These are phyloP conservation scores for Tephrocybe rancida DNA, from an alignment of 768 basidiomycete genomes.

Conservation along the genomic window DNA sequence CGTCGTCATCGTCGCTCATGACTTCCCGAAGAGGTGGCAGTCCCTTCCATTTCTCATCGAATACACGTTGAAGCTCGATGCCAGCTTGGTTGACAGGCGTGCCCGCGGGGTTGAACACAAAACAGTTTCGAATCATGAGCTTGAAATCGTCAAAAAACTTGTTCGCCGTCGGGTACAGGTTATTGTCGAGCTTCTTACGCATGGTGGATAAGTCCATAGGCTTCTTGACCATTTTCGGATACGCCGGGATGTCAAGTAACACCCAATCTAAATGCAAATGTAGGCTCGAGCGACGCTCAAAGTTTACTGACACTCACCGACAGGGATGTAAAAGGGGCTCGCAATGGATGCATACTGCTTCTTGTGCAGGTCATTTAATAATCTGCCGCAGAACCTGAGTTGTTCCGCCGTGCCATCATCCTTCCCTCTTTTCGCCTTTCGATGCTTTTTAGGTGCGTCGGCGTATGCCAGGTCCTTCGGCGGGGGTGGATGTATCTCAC, in stretches of 20 bases:
- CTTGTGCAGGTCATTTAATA: conserved; percentile 74
- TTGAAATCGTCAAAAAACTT: conserved; percentile 92
- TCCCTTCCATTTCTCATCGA: conserved; percentile 89
- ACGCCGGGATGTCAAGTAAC: conserved; percentile 78
- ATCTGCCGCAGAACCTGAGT: conserved; percentile 77
- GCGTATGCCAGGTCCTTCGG: conserved; percentile 89
- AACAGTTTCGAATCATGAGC: conserved; percentile 94
- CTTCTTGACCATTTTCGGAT: conserved; percentile 86
- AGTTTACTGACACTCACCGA: conserved; percentile 59
- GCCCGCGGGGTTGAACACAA: conserved; percentile 86
- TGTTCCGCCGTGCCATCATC: conserved; percentile 80
- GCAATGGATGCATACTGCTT: conserved; percentile 78
- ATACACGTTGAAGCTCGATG: conserved; percentile 79
- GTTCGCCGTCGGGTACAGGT: conserved; percentile 75
- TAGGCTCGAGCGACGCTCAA: conserved; percentile 14
- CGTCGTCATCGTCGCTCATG: conserved; percentile 65
- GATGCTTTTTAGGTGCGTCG: conserved; percentile 70
- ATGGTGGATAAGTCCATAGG: conserved; percentile 97
- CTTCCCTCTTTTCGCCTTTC: conserved; percentile 60
- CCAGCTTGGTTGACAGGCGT: conserved; percentile 89
- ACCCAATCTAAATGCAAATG: conserved; percentile 59
- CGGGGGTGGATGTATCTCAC: conserved; percentile 96
- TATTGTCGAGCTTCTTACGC: conserved; percentile 77
- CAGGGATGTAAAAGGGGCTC: conserved; percentile 90
- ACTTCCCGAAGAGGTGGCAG: conserved; percentile 64